Conservation (phyloP, 805 yeast species). For the Cyberlindnera maclurae region DNA sequence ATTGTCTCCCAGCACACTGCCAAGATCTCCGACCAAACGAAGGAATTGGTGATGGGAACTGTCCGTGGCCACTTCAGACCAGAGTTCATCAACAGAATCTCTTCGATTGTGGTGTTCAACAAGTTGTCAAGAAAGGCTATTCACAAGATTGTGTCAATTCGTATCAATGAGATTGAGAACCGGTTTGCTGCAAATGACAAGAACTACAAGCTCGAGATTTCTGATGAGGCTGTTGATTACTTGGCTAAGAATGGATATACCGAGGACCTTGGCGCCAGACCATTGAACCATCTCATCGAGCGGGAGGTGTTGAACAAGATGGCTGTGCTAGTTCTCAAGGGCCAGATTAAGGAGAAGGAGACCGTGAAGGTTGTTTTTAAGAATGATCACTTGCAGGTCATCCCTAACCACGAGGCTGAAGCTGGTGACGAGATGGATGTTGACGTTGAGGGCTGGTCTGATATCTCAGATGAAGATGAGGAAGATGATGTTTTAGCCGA, state of each 20-base stretch:
- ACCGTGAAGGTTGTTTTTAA: slow-evolving; percentile 55
- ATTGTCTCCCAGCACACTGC: slow-evolving; percentile 62
- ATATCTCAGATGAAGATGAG: slow-evolving; percentile 49
- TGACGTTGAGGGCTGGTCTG: slow-evolving; percentile 51
- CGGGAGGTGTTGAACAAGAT: slow-evolving; percentile 77
- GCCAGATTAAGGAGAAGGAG: slow-evolving; percentile 86
- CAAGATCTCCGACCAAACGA: slow-evolving; percentile 60
- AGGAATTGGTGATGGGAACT: slow-evolving; percentile 72
- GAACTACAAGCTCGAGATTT: slow-evolving; percentile 63
- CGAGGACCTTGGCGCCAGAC: slow-evolving; percentile 93
- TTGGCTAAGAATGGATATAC: slow-evolving; percentile 85
- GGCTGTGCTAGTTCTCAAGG: slow-evolving; percentile 83
- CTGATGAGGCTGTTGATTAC: slow-evolving; percentile 71
- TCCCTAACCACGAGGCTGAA: slow-evolving; percentile 74
- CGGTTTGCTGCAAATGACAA: slow-evolving; percentile 84
- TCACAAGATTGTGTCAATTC: slow-evolving; percentile 80
- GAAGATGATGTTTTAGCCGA: slow-evolving; percentile 5
- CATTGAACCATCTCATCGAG: slow-evolving; percentile 88
- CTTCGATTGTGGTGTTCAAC: slow-evolving; percentile 89
- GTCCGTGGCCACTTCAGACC: slow-evolving; percentile 93
- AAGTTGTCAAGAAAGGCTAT: slow-evolving; percentile 87
- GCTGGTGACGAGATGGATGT: slow-evolving; percentile 40
- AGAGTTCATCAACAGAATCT: slow-evolving; percentile 92
- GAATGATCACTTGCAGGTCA: slow-evolving; percentile 62
- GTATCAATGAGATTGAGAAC: slow-evolving; percentile 77